Evolutionary conservation across 306 rosid species (phyloP).

Genomic region (Ochetophila trinervis): DNA sequence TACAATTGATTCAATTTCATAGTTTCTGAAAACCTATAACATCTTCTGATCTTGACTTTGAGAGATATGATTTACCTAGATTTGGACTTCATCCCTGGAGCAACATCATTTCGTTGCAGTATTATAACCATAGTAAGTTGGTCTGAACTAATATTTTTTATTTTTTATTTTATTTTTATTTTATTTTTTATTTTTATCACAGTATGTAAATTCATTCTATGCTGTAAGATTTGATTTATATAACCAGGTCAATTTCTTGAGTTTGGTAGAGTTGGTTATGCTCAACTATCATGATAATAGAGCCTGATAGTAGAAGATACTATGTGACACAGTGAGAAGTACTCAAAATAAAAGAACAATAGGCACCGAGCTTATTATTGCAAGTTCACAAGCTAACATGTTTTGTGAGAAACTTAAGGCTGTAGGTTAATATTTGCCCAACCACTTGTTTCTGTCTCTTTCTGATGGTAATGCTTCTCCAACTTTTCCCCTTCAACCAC

Average conservation of each 20-base stretch:
- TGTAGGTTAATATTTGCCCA: slow-evolving; percentile 10
- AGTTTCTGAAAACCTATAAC: neutral
- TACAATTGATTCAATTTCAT: neutral
- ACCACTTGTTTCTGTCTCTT: slow-evolving; percentile 22
- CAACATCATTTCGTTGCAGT: neutral
- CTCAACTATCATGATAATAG: too few relatives aligned
- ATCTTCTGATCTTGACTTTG: neutral
- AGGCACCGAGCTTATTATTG: neutral
- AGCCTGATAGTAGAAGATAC: neutral
- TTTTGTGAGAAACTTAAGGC: neutral
- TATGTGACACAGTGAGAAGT: neutral
- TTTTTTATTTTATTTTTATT: too few relatives aligned
- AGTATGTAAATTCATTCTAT: too few relatives aligned
- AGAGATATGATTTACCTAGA: neutral
- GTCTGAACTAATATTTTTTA: neutral
- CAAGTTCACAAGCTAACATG: neutral
- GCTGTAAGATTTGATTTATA: too few relatives aligned
- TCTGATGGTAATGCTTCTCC: slow-evolving; percentile 38
- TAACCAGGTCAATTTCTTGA: too few relatives aligned
- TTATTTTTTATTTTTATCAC: too few relatives aligned
- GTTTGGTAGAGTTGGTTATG: too few relatives aligned
- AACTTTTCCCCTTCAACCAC: slow-evolving; percentile 20
- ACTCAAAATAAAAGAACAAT: neutral
- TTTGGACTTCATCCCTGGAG: neutral
- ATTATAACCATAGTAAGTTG: neutral